Evolutionary conservation across 148 eudicot species (phyloP).

Genomic region (Limonium bicolor): DNA sequence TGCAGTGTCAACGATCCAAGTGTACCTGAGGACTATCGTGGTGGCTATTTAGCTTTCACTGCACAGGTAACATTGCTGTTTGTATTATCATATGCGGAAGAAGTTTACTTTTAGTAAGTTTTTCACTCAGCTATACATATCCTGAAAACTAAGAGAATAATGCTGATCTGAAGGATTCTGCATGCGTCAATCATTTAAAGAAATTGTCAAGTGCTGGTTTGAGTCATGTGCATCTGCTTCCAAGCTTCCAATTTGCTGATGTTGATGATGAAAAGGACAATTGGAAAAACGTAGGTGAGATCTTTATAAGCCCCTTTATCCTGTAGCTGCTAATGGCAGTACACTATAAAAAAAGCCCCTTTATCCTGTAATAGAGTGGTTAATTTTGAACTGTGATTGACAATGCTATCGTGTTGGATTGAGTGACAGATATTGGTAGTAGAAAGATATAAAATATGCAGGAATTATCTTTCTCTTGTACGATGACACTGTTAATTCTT

Average conservation of each 20-base stretch:
- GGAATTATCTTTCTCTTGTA: too few relatives aligned
- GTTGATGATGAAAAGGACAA: slow-evolving; percentile 78
- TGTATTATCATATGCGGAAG: background rate
- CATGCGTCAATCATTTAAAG: slow-evolving; percentile 67
- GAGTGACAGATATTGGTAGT: too few relatives aligned
- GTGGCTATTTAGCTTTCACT: slow-evolving; percentile 87
- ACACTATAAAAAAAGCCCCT: too few relatives aligned
- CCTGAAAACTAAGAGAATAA: background rate
- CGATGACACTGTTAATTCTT: too few relatives aligned
- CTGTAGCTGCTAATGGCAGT: too few relatives aligned
- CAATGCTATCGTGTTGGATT: too few relatives aligned
- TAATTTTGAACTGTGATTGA: too few relatives aligned
- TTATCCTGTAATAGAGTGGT: too few relatives aligned
- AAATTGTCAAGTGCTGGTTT: slow-evolving; percentile 81
- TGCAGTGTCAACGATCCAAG: slow-evolving; percentile 64
- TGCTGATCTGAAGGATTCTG: slow-evolving; percentile 54
- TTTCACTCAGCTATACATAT: too few relatives aligned
- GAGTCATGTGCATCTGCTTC: slow-evolving; percentile 86
- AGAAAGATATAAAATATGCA: too few relatives aligned
- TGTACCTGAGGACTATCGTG: slow-evolving; percentile 50
- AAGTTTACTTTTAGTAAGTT: too few relatives aligned
- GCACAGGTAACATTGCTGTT: slow-evolving; percentile 34
- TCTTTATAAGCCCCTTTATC: too few relatives aligned
- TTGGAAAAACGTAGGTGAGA: slow-evolving; percentile 73
- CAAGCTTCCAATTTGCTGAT: slow-evolving; percentile 87